Base-by-base conservation (phyloP, 208 protist genomes). In the Balamuthia mandrillaris region DNA sequence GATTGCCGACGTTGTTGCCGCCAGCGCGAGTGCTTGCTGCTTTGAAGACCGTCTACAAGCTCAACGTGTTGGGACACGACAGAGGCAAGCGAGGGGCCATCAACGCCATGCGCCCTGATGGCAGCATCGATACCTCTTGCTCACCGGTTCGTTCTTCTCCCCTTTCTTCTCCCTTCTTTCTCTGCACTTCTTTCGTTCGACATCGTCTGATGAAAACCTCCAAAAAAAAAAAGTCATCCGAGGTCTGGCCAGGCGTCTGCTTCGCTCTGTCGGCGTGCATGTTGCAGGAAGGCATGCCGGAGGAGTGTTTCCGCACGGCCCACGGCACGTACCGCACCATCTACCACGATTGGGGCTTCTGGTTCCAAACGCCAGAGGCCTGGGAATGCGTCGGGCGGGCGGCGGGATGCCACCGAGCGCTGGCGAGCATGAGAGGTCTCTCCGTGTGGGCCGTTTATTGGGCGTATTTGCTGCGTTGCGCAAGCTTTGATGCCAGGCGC, bases 91-190 rank as follows among this genome's bases (percentile, higher is more conserved):
- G 81, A 52, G 91, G 91, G 14, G 89, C 89, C 9, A 81, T 94
- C 7, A 94, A 94, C 77, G 92, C 92, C 65, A 93, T 93, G 87
- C 66, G 88, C 27, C 92, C 92, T 6, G 51, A 91, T 39, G 91
- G 90, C 47, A 6, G 37, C 2, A 29, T 87, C 2, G 92, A 94
- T 66, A 61, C 1, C 0, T 74, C 92, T 9, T 77, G 52, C 1
- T 44, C 31, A 39, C 92, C 94, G 51, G 88, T 93, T 27, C 29
- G 31, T 10, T 21, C 35, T 24, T 56, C 18, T n/a, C 18, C 39
- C 68, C 68, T 37, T 42, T 7, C 68, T 54, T 78, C 18, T 29
- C 6, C 65, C 7, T 18, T 3, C 42, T 51, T 2, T 24, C 9
- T 56, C 10, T 16, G n/a, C n/a, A n/a, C 18, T 56, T n/a, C n/a